phyloP scores from a whole-genome alignment of 1,139 yeast species.

The Debaryomyces singareniensis region DNA sequence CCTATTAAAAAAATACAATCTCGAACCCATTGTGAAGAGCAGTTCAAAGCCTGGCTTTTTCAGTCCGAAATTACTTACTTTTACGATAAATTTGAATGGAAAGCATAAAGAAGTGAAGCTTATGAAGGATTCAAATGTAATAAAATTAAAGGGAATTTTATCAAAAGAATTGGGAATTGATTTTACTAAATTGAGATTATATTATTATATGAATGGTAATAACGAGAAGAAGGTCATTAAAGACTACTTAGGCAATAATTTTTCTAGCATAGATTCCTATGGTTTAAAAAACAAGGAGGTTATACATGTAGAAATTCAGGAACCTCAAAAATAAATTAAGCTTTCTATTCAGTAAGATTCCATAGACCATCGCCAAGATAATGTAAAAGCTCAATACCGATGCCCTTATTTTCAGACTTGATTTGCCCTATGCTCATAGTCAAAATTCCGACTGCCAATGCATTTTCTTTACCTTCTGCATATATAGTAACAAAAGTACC shows the following conservation, averaged over 20 bases:
- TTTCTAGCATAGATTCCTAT: constrained; percentile 29
- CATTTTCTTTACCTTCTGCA: constrained; percentile 91
- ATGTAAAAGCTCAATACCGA: constrained; percentile 81
- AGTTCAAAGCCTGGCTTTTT: not conserved
- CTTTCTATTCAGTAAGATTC: constrained; percentile 39
- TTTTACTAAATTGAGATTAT: constrained; percentile 13
- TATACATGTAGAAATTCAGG: constrained; percentile 10
- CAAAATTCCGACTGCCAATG: constrained; percentile 83
- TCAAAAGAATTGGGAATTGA: constrained; percentile 10
- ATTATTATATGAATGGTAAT: constrained; percentile 13
- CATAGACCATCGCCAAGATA: constrained; percentile 90
- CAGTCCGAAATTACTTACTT: not conserved
- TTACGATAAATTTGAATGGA: not conserved
- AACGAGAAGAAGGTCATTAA: constrained; percentile 6
- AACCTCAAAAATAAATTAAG: constrained; percentile 4
- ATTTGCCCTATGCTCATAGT: constrained; percentile 89
- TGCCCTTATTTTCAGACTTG: constrained; percentile 76
- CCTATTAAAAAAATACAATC: constrained; percentile 19
- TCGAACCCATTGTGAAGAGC: not conserved
- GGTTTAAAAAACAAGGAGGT: constrained; percentile 22
- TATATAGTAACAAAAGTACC: constrained; percentile 73
- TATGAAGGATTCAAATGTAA: constrained; percentile 19
- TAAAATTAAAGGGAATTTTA: constrained; percentile 22
- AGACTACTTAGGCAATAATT: constrained; percentile 23
- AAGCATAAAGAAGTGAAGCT: constrained; percentile 8